Conservation (phyloP, 306 rosid species). For the Malus orientalis region DNA sequence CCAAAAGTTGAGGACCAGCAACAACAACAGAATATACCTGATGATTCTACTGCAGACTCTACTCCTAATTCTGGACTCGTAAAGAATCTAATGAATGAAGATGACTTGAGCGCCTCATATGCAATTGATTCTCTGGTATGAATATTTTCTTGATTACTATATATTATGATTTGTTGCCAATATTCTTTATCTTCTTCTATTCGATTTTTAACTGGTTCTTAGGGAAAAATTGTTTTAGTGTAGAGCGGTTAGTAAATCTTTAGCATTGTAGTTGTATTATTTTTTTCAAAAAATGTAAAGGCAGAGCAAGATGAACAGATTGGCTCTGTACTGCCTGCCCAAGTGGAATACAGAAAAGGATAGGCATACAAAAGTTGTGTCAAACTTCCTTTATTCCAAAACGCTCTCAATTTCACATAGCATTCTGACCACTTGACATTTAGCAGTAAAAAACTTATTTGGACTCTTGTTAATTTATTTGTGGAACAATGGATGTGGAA, state of each 20-base stretch:
- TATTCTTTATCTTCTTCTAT: not conserved
- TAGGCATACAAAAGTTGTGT: not conserved
- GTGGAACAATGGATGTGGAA: not conserved
- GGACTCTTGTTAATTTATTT: not conserved
- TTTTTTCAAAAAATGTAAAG: not conserved
- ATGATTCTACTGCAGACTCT: slow-evolving; percentile 55
- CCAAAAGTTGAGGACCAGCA: slow-evolving; percentile 66
- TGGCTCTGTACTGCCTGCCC: not conserved
- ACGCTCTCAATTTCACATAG: not conserved
- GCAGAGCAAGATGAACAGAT: not conserved
- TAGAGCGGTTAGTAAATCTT: not conserved
- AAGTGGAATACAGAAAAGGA: not conserved
- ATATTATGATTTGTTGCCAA: not conserved
- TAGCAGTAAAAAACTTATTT: not conserved
- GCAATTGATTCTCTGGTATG: slow-evolving; percentile 57
- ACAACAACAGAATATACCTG: slow-evolving; percentile 64
- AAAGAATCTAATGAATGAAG: slow-evolving; percentile 71
- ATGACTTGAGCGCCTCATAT: slow-evolving; percentile 70
- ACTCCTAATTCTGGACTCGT: slow-evolving; percentile 49
- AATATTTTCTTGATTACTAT: slow-evolving; percentile 9
- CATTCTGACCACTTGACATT: not conserved
- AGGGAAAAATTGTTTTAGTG: not conserved
- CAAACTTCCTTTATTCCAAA: not conserved
- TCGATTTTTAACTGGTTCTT: not conserved
- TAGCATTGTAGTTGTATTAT: not conserved